These are phyloP conservation scores for Torulaspora maleeae DNA, from an alignment of 805 yeast genomes.

Conservation along the genomic window DNA sequence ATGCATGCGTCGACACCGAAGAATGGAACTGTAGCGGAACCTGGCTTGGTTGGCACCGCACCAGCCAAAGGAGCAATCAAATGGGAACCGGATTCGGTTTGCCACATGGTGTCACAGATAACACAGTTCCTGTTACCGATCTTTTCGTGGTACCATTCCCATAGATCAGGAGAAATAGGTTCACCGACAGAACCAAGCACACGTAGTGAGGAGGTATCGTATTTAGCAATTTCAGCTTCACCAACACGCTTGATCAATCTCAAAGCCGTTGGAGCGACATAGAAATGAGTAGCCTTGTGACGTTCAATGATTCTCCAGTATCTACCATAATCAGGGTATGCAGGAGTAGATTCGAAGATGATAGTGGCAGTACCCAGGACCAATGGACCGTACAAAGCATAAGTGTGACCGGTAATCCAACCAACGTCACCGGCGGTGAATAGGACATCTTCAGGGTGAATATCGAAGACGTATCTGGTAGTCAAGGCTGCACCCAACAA, in stretches of 20 bases:
- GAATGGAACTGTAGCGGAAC: slow-evolving; percentile 94
- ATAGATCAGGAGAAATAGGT: slow-evolving; percentile 95
- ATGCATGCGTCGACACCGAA: slow-evolving; percentile 89
- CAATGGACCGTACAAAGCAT: slow-evolving; percentile 92
- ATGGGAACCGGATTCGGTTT: slow-evolving; percentile 96
- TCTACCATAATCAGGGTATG: slow-evolving; percentile 90
- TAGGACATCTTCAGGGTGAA: slow-evolving; percentile 78
- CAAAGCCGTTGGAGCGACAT: slow-evolving; percentile 97
- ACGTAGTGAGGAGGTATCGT: slow-evolving; percentile 80
- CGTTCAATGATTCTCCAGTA: slow-evolving; percentile 95
- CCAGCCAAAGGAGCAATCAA: slow-evolving; percentile 94
- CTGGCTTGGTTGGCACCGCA: slow-evolving; percentile 91
- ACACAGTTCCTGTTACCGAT: slow-evolving; percentile 88
- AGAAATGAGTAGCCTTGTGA: slow-evolving; percentile 89
- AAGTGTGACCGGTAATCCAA: slow-evolving; percentile 98
- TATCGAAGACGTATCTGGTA: slow-evolving; percentile 88
- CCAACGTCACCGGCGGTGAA: slow-evolving; percentile 99
- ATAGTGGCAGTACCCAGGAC: slow-evolving; percentile 84
- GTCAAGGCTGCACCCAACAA: slow-evolving; percentile 88
- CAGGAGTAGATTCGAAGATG: slow-evolving; percentile 96
- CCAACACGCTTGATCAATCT: slow-evolving; percentile 90
- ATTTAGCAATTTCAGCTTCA: slow-evolving; percentile 70
- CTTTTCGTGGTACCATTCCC: slow-evolving; percentile 97
- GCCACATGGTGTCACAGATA: slow-evolving; percentile 97
- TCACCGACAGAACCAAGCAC: slow-evolving; percentile 97